Conservation (phyloP, 495 filamentous ascomycete species). For the Penicillium nucicola region DNA sequence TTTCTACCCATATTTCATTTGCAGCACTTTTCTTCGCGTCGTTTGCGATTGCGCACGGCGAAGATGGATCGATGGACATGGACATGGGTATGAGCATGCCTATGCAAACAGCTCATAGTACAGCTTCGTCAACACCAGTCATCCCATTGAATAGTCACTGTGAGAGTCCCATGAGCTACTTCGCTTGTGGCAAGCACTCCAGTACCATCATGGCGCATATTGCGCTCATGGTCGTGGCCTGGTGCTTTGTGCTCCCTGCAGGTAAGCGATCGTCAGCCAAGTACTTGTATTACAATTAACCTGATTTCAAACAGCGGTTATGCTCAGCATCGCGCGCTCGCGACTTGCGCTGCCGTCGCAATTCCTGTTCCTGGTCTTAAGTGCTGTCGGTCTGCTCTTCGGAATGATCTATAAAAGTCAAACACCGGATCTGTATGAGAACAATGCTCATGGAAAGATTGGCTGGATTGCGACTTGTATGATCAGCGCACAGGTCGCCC, state of each 20-base stretch:
- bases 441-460: conserved; percentile 84
- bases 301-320: conserved; percentile 60
- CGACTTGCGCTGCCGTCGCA: conserved; percentile 68
- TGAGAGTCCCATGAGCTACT: conserved; percentile 63
- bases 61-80: conserved; percentile 33
- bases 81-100: conserved; percentile 18
- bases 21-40: conserved; percentile 28
- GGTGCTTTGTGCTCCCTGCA: conserved; percentile 80
- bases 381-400: conserved; percentile 67
- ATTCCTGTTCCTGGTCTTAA: conserved; percentile 68
- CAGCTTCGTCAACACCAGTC: conserved; percentile 33
- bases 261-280: conserved; percentile 48
- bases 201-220: conserved; percentile 76
- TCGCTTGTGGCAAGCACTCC: conserved; percentile 62
- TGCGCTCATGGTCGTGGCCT: conserved; percentile 70
- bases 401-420: conserved; percentile 75
- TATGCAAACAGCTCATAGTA: conserved; percentile 9
- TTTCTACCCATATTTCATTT: conserved; percentile 25
- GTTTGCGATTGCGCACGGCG: conserved; percentile 36
- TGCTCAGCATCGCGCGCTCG: conserved; percentile 82
- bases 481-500: conserved; percentile 61
- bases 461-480: conserved; percentile 84
- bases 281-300: neutral
- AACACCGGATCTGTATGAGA: conserved; percentile 84
- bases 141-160: neutral